Conservation (phyloP, 2,329 filamentous ascomycete species). For the Colletotrichum costaricense region DNA sequence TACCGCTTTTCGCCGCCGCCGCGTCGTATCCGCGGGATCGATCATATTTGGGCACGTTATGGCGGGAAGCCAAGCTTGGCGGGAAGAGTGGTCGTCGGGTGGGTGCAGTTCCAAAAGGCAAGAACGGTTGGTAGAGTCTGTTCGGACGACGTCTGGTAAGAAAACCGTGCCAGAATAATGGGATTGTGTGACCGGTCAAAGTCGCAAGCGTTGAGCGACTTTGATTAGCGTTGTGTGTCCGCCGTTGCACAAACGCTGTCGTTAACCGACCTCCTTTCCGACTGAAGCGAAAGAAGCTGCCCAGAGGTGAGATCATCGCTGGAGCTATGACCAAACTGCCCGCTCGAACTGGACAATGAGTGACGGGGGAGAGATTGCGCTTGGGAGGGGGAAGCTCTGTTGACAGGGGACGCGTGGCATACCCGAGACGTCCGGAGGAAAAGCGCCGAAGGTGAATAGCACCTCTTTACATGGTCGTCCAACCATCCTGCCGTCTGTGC, state of each 20-base stretch:
- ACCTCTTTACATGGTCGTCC: slow-evolving; percentile 5
- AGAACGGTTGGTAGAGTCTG: neutral
- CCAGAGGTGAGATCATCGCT: slow-evolving; percentile 1
- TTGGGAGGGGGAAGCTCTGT: neutral
- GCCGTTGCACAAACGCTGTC: neutral
- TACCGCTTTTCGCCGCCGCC: slow-evolving; percentile 26
- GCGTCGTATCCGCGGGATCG: slow-evolving; percentile 26
- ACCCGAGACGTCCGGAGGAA: slow-evolving; percentile 22
- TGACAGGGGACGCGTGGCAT: slow-evolving; percentile 16
- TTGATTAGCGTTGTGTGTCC: neutral
- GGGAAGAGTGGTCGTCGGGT: slow-evolving; percentile 20
- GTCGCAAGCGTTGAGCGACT: neutral
- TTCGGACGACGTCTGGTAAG: slow-evolving; percentile 21
- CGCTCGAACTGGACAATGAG: slow-evolving; percentile 10
- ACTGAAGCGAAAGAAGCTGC: neutral
- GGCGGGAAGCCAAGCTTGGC: slow-evolving; percentile 7
- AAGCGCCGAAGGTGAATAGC: slow-evolving; percentile 11
- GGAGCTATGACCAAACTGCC: slow-evolving; percentile 3
- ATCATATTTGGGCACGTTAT: slow-evolving; percentile 32
- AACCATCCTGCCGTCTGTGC: neutral
- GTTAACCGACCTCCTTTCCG: neutral
- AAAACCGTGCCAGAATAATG: slow-evolving; percentile 24
- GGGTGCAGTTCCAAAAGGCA: slow-evolving; percentile 13
- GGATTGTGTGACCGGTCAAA: slow-evolving; percentile 16
- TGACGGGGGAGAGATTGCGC: slow-evolving; percentile 2